Conservation (phyloP, 139 green algal genomes). For the Axilococcus clingmanii region DNA sequence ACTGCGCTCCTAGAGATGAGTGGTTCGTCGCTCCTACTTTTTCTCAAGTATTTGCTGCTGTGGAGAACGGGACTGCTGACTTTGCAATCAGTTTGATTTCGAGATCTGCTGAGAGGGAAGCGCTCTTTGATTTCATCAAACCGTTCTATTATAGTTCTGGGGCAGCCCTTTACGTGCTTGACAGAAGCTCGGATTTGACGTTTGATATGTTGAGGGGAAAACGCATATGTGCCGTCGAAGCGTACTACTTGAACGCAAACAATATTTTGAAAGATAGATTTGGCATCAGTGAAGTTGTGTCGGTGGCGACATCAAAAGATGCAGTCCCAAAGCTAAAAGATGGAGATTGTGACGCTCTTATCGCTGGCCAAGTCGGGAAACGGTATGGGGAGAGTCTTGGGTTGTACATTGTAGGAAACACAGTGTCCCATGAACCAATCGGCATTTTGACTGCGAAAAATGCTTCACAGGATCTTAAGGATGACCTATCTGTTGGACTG, state of each 20-base stretch:
- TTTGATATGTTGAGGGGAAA: slow-evolving; percentile 1
- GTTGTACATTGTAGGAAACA: background rate
- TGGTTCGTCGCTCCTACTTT: background rate
- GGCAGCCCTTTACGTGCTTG: background rate
- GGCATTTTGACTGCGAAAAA: background rate
- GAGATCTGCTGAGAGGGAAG: background rate
- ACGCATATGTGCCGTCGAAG: background rate
- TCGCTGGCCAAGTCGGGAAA: background rate
- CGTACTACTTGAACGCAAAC: slow-evolving; percentile 2
- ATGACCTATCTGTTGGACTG: background rate
- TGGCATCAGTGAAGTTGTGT: background rate
- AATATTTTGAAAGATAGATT: background rate
- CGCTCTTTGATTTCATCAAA: background rate
- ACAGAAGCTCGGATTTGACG: background rate
- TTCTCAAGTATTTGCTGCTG: slow-evolving; percentile 1
- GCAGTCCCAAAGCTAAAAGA: background rate
- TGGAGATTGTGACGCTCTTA: background rate
- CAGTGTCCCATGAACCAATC: background rate
- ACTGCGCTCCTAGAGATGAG: slow-evolving; percentile 1
- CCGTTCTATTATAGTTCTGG: slow-evolving; percentile 1
- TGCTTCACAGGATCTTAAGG: background rate
- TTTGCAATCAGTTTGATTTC: slow-evolving; percentile 5
- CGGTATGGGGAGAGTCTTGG: background rate
- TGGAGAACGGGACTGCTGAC: slow-evolving; percentile 3
- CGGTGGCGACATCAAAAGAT: background rate